Conservation (phyloP, 2,329 filamentous ascomycete genomes). For the Claviceps paspali region DNA sequence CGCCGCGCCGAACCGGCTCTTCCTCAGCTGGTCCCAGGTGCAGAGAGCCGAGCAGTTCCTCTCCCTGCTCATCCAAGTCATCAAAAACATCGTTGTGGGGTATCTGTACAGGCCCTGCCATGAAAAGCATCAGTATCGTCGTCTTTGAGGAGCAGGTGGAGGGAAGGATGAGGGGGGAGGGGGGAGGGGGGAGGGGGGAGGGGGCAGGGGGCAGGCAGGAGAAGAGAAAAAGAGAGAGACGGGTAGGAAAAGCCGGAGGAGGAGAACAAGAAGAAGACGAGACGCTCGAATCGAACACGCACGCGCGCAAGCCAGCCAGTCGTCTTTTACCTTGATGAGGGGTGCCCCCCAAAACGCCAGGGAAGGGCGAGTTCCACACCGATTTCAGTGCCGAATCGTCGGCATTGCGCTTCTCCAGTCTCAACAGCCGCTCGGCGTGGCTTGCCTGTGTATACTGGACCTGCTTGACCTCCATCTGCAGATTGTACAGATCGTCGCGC, state of each 20-base stretch:
- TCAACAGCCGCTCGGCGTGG: slow-evolving; percentile 45
- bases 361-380: slow-evolving; percentile 89
- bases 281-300: too few relatives aligned
- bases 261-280: background rate
- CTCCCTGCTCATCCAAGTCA: slow-evolving; percentile 75
- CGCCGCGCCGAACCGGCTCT: slow-evolving; percentile 68
- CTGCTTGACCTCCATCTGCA: slow-evolving; percentile 58
- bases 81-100: slow-evolving; percentile 76
- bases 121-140: background rate
- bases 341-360: slow-evolving; percentile 66
- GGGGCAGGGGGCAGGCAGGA: too few relatives aligned
- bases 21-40: slow-evolving; percentile 73
- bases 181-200: too few relatives aligned
- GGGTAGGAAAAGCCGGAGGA: background rate
- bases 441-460: slow-evolving; percentile 47
- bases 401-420: slow-evolving; percentile 51
- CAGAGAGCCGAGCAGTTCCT: slow-evolving; percentile 63
- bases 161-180: too few relatives aligned
- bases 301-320: too few relatives aligned
- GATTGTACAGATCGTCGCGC: slow-evolving; percentile 50
- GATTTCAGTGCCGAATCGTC: slow-evolving; percentile 61
- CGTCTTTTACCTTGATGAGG: slow-evolving; percentile 71
- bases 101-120: slow-evolving; percentile 60
- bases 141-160: background rate
- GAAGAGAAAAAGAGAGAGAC: too few relatives aligned